Evolutionary conservation across 768 basidiomycete species (phyloP), one percentile per base, ranked within the genome.

Genomic region (Pleurotus citrinopileatus): DNA sequence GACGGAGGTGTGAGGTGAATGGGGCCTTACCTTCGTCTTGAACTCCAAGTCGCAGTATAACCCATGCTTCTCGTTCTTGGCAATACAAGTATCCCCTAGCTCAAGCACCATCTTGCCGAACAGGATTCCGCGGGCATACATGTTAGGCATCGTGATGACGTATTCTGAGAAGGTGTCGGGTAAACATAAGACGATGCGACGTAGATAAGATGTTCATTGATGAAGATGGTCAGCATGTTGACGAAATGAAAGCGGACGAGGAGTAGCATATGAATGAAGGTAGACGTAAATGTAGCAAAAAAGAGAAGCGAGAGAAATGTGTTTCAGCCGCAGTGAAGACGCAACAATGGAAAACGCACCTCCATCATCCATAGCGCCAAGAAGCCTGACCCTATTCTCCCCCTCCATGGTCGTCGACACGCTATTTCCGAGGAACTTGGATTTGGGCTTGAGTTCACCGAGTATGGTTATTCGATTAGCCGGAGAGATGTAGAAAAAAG

Each of bases 1-100:
- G n/a, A n/a, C n/a, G n/a, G n/a, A n/a, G n/a, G n/a, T n/a, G n/a
- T n/a, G n/a, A n/a, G n/a, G n/a, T n/a, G n/a, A n/a, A n/a, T n/a
- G n/a, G n/a, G n/a, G n/a, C n/a, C n/a, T n/a, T 46, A 90, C 93
- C 83, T 97, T 98, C 36, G 94, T 95, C 79, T 98, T 98, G 78
- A 98, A 99, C 60, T 98, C 94, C 29, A 98, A 73, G 65, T 96
- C 94, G 57, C 89, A 91, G 42, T 67, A 72, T 57, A 91, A 67
- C 17, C 83, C 84, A 40, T 83, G 82, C 62, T 83, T 84, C 63
- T 90, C 86, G 72, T 94, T 94, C 74, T 83, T 85, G 54, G 93
- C 92, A 6, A 75, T 80, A 61, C 92, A 94, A 28, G 83, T 81
- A 69, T 98, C 97, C 3, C 96, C 95, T 19, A 99, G 77, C 72